A percentile compares a stretch with the other conserved stretches of the same genome.
Conservation (phyloP, 1,284 basidiomycete genomes). For the Phylloporus gajari region DNA sequence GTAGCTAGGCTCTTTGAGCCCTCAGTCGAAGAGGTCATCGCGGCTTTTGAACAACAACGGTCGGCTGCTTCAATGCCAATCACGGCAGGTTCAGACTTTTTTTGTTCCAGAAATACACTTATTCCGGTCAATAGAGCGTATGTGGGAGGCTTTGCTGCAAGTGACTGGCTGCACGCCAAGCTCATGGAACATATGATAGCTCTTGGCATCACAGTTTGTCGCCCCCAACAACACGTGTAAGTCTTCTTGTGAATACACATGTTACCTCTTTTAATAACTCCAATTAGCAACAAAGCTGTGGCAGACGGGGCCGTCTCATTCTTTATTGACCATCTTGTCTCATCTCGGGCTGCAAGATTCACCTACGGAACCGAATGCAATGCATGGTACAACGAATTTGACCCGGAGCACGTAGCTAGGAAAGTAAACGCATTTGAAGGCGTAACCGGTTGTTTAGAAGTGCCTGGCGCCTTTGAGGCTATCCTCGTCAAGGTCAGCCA, state of each 20-base stretch:
- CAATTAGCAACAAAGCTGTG: slow-evolving; percentile 62
- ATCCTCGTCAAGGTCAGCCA: slow-evolving; percentile 43
- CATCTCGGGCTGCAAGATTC: slow-evolving; percentile 52
- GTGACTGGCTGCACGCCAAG: slow-evolving; percentile 54
- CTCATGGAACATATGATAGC: slow-evolving; percentile 45
- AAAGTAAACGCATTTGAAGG: slow-evolving; percentile 20
- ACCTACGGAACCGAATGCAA: slow-evolving; percentile 52
- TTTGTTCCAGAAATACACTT: background rate
- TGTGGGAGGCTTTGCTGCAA: slow-evolving; percentile 61
- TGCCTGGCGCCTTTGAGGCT: slow-evolving; percentile 39
- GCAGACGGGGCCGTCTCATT: slow-evolving; percentile 64
- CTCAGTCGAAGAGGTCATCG: background rate
- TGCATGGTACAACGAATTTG: slow-evolving; percentile 40
- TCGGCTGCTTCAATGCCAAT: slow-evolving; percentile 36
- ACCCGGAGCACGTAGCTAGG: slow-evolving; percentile 50
- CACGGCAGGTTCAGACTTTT: slow-evolving; percentile 34
- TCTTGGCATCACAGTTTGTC: slow-evolving; percentile 40
- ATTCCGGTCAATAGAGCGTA: slow-evolving; percentile 35
- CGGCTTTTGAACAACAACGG: background rate
- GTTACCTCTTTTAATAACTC: slow-evolving; percentile 28
- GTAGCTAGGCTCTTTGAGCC: background rate
- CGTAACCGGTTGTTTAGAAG: slow-evolving; percentile 27
- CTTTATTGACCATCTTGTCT: slow-evolving; percentile 60
- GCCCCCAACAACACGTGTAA: slow-evolving; percentile 50
- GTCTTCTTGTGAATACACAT: slow-evolving; percentile 20